Base-by-base conservation (phyloP, 2,329 filamentous ascomycete genomes). In the Domatiomyces globalis region DNA sequence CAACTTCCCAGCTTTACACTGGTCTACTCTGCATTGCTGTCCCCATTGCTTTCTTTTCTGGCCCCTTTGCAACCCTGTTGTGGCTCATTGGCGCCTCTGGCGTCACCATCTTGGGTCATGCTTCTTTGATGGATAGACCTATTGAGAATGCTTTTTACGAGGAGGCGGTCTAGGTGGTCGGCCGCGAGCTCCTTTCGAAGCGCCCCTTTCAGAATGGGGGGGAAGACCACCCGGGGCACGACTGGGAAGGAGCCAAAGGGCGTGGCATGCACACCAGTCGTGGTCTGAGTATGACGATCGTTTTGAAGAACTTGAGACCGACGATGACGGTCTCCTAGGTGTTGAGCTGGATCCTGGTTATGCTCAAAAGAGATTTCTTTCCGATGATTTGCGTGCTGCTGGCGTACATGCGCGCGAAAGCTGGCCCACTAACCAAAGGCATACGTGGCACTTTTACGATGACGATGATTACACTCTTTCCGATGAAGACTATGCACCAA, bases 101-200 rank as follows among this genome's bases (percentile, higher is more conserved):
- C 68, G 87, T 95, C 67, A 86, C 83, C 67, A 94, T 96, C 61
- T 75, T 96, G 60, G 92, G 92, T 71, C 92, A 98, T 73, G 92
- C 92, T 62, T 79, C 88, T 58, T 81, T 96, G 67, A 83, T 96
- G 84, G 90, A 96, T 69, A 95, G 95, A 80, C 90, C 90, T 54
- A 95, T 96, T 76, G 92, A 96, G 83, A 90, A 94, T 89, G 89
- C 89, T 95, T 98, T 98, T 95, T 95, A 90, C 79, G 92, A 94
- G 89, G 92, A 98, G 90, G 90, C 92, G 89, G 92, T 98, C 85
- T 98, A 96, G 83, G 79, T 94, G 89, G 89, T 96, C 92, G 90
- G 87, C 90, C 90, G 92, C 92, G 85, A 92, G 84, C 89, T 95
- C 90, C 89, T 74, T 73, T 77, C 71, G 73, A 74, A 77, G 83